Percentiles rank a stretch among this genome's conserved stretches.
Evolutionary conservation across 2,329 filamentous ascomycete species (phyloP).

Genomic region (Neofusicoccum ribis): DNA sequence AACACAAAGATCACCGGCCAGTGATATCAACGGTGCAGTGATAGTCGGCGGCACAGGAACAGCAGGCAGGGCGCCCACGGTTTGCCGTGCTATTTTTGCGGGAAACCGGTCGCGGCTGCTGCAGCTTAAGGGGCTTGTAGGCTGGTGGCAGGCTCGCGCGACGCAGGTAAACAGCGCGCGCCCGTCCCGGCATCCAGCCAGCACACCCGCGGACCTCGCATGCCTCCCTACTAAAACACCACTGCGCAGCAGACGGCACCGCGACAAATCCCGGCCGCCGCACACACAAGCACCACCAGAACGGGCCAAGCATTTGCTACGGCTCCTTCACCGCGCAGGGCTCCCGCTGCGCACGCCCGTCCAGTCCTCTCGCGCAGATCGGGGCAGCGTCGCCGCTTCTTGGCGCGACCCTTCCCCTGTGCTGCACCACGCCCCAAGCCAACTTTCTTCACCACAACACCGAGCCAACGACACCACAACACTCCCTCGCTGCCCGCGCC

Average conservation of each 20-base stretch:
- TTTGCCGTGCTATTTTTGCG: slow-evolving; percentile 15
- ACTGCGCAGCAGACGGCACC: slow-evolving; percentile 15
- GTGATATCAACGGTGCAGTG: slow-evolving; percentile 16
- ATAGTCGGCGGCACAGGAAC: slow-evolving; percentile 16
- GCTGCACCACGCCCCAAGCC: slow-evolving; percentile 17
- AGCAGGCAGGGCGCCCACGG: slow-evolving; percentile 3
- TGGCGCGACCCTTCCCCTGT: slow-evolving; percentile 21
- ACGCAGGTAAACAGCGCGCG: slow-evolving; percentile 5
- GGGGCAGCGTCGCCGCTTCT: slow-evolving; percentile 19
- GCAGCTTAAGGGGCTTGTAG: neutral
- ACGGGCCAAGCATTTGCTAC: slow-evolving; percentile 13
- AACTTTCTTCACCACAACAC: slow-evolving; percentile 18
- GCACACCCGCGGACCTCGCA: slow-evolving; percentile 1
- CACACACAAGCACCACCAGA: slow-evolving; percentile 15
- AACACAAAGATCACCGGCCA: slow-evolving; percentile 11
- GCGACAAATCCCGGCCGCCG: neutral
- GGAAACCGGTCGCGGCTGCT: neutral
- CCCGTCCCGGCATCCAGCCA: neutral
- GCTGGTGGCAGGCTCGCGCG: neutral
- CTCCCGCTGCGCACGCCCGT: slow-evolving; percentile 1
- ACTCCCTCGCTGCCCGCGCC: neutral
- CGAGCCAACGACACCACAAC: neutral
- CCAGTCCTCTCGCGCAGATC: slow-evolving; percentile 11
- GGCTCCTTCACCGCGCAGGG: slow-evolving; percentile 9
- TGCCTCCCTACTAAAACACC: slow-evolving; percentile 15